Conservation (phyloP, 2,329 filamentous ascomycete species). For the Emergomyces africanus region DNA sequence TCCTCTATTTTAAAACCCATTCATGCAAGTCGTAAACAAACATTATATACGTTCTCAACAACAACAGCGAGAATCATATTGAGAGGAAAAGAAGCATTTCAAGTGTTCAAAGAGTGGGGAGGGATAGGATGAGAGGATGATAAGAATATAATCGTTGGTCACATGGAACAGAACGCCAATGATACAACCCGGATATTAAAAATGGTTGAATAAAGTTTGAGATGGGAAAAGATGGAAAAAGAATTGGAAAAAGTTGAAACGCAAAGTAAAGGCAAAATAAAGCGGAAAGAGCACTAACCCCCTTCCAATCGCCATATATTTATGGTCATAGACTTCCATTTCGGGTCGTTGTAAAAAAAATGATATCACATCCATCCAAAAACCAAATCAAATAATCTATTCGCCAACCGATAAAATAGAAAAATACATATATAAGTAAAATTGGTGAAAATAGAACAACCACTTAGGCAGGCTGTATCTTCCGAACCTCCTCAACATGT, state of each 20-base stretch:
- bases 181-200: background rate
- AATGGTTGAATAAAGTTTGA: background rate
- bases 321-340: background rate
- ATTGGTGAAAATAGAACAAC: background rate
- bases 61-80: background rate
- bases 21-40: background rate
- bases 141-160: background rate
- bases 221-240: background rate
- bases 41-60: background rate
- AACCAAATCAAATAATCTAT: background rate
- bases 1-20: background rate
- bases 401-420: background rate
- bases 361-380: background rate
- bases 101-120: background rate
- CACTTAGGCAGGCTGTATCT: slow-evolving; percentile 23
- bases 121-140: background rate
- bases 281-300: too few species aligned
- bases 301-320: background rate
- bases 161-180: background rate
- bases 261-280: background rate
- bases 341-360: background rate
- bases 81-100: background rate
- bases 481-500: slow-evolving; percentile 13
- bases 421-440: background rate
- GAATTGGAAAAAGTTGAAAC: background rate